Evolutionary conservation across 805 yeast species (phyloP).

Genomic region (Tetrapisispora namnaoensis): DNA sequence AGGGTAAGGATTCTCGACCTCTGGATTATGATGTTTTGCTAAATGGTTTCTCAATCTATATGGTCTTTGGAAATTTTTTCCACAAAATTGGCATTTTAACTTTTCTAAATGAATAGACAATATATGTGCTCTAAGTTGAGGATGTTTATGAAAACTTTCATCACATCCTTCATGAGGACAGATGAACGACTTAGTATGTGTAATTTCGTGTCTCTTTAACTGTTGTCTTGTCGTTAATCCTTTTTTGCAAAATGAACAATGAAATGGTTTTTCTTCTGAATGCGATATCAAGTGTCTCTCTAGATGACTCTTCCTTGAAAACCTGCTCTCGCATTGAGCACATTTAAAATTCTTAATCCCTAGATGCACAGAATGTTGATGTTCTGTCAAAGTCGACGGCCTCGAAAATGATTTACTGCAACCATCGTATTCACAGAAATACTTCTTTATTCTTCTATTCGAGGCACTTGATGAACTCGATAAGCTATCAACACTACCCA

Average conservation of each 20-base stretch:
- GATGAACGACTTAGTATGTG: slow-evolving; percentile 59
- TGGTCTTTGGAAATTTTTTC: slow-evolving; percentile 53
- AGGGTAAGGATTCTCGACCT: slow-evolving; percentile 32
- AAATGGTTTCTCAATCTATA: slow-evolving; percentile 58
- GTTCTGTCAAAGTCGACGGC: slow-evolving; percentile 79
- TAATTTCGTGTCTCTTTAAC: slow-evolving; percentile 67
- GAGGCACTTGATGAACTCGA: not conserved
- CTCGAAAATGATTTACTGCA: slow-evolving; percentile 72
- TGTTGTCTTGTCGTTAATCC: slow-evolving; percentile 79
- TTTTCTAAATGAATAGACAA: slow-evolving; percentile 47
- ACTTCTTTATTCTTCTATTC: slow-evolving; percentile 37
- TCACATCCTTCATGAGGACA: slow-evolving; percentile 57
- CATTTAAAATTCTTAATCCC: slow-evolving; percentile 74
- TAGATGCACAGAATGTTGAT: slow-evolving; percentile 57
- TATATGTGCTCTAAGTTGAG: slow-evolving; percentile 64
- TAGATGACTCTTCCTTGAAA: slow-evolving; percentile 71
- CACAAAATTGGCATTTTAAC: slow-evolving; percentile 54
- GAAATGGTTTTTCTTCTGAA: slow-evolving; percentile 52
- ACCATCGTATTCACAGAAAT: slow-evolving; percentile 51
- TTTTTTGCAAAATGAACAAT: slow-evolving; percentile 67
- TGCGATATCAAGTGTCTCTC: slow-evolving; percentile 67
- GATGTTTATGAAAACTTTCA: slow-evolving; percentile 64
- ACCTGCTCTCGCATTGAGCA: slow-evolving; percentile 50
- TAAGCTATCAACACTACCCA: slow-evolving; percentile 2
- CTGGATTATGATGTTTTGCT: slow-evolving; percentile 51